These are phyloP conservation scores for Cercospora sojina DNA, from an alignment of 2,329 filamentous ascomycete species.

Conservation along the genomic window DNA sequence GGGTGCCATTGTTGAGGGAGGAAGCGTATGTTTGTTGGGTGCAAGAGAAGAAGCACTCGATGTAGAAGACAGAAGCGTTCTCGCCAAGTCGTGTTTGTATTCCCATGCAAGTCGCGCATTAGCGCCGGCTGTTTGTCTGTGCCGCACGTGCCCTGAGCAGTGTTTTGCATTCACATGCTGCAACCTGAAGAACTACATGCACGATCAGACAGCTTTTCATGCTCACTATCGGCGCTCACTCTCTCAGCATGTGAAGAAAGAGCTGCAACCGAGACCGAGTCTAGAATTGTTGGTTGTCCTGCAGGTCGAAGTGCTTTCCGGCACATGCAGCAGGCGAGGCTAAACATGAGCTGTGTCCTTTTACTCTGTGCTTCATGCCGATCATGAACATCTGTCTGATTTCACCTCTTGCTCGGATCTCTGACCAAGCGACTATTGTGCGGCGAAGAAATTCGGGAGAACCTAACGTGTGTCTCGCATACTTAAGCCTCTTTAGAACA, in stretches of 20 bases:
- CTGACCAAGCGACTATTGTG: no score
- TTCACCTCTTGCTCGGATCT: no score
- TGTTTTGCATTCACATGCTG: neutral
- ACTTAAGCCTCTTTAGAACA: no score
- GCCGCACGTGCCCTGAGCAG: neutral
- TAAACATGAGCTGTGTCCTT: no score
- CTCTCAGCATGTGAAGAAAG: neutral
- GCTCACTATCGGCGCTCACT: neutral
- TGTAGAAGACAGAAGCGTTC: neutral
- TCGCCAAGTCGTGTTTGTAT: neutral
- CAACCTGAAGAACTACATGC: neutral
- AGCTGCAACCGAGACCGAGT: neutral
- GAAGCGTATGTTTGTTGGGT: neutral
- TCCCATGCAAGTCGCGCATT: neutral
- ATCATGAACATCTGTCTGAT: neutral
- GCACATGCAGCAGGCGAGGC: neutral
- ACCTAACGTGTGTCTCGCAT: no score
- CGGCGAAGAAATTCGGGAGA: no score
- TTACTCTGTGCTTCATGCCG: no score
- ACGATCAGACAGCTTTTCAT: neutral
- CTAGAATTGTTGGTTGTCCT: neutral
- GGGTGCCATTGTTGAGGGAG: neutral
- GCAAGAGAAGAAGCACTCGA: neutral
- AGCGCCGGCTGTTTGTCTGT: neutral
- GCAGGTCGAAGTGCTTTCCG: neutral